phyloP scores from a whole-genome alignment of 352 stramenopile genomes.

The Phytophthora crassamura region DNA sequence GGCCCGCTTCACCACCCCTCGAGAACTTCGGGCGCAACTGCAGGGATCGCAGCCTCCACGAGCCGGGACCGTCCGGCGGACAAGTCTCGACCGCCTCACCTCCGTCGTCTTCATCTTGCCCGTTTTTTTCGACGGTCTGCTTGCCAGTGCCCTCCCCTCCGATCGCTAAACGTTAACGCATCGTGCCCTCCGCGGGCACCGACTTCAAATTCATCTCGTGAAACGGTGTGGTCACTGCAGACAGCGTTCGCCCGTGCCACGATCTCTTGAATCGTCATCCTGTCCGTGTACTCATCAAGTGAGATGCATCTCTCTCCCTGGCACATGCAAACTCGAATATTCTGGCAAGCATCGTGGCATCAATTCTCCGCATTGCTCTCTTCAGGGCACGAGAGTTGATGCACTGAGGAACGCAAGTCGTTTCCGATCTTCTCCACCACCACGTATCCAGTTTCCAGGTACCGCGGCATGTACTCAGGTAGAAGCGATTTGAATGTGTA shows the following conservation, averaged over 20 bases:
- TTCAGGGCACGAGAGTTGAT: slow-evolving; percentile 5
- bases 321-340: slow-evolving; percentile 31
- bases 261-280: slow-evolving; percentile 31
- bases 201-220: too few relatives aligned
- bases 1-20: too few relatives aligned
- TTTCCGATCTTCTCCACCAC: slow-evolving; percentile 10
- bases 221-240: neutral
- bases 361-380: slow-evolving; percentile 17
- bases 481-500: slow-evolving; percentile 34
- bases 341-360: slow-evolving; percentile 15
- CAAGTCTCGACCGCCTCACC: too few relatives aligned
- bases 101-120: too few relatives aligned
- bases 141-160: too few relatives aligned
- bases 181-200: too few relatives aligned
- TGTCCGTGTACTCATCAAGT: slow-evolving; percentile 35
- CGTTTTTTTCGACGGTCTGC: too few relatives aligned
- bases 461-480: slow-evolving; percentile 28
- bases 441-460: slow-evolving; percentile 17
- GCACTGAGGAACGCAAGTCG: slow-evolving; percentile 29
- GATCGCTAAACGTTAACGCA: too few relatives aligned
- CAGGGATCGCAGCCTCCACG: too few relatives aligned
- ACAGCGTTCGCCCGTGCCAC: slow-evolving; percentile 12
- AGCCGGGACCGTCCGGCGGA: too few relatives aligned
- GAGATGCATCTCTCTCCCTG: slow-evolving; percentile 24
- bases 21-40: too few relatives aligned